These are phyloP conservation scores for Yarrowia divulgata DNA, from an alignment of 805 yeast species.

Conservation along the genomic window DNA sequence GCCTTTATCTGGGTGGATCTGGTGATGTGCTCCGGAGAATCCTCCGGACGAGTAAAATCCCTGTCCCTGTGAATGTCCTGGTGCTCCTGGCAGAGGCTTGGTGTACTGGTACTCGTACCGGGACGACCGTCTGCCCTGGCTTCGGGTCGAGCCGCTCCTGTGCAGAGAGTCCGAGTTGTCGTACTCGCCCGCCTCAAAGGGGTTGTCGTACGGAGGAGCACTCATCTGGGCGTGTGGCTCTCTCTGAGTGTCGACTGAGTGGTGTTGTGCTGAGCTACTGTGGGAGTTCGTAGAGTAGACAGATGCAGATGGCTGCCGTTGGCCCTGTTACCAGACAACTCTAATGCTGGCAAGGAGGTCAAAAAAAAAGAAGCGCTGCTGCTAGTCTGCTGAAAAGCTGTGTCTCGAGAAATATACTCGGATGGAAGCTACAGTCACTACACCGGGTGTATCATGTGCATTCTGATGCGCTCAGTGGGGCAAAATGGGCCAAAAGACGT, in stretches of 20 bases:
- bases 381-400: not conserved
- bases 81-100: conserved; percentile 36
- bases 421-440: too few species aligned
- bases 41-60: conserved; percentile 35
- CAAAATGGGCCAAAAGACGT: not conserved
- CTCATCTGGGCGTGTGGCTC: conserved; percentile 18
- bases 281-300: conserved; percentile 7
- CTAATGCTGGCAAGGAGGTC: conserved; percentile 21
- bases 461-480: not conserved
- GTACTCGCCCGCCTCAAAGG: conserved; percentile 31
- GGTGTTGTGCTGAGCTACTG: conserved; percentile 2
- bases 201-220: conserved; percentile 35
- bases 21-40: conserved; percentile 29
- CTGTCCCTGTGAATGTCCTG: conserved; percentile 1
- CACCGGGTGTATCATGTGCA: too few species aligned
- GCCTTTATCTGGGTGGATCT: conserved; percentile 32
- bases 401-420: not conserved
- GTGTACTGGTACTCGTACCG: conserved; percentile 33
- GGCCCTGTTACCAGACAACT: conserved; percentile 30
- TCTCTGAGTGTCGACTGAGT: not conserved
- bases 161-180: conserved; percentile 14
- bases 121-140: conserved; percentile 35
- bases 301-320: conserved; percentile 26
- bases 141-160: conserved; percentile 7
- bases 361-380: not conserved